phyloP scores from a whole-genome alignment of 1,139 yeast species.

The Protomyces inundatus region DNA sequence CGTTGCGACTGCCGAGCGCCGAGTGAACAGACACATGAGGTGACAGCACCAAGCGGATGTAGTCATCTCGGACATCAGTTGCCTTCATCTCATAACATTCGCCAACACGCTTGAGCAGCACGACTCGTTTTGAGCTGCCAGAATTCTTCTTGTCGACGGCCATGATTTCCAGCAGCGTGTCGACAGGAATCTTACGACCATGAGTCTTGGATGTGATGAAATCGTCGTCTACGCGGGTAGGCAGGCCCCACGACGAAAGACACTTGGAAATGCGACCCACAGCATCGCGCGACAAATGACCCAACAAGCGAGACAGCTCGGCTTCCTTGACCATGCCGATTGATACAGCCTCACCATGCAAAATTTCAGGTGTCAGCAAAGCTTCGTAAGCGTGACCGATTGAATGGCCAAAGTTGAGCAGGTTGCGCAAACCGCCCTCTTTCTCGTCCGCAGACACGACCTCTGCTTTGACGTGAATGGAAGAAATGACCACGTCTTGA shows the following conservation, averaged over 20 bases:
- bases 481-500: constrained; percentile 72
- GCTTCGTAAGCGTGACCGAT: constrained; percentile 99
- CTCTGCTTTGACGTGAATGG: constrained; percentile 84
- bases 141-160: constrained; percentile 94
- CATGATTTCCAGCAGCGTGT: constrained; percentile 72
- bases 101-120: constrained; percentile 77
- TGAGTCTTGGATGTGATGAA: constrained; percentile 64
- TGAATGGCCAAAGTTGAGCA: constrained; percentile 92
- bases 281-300: constrained; percentile 83
- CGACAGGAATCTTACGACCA: constrained; percentile 66
- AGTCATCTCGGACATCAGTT: constrained; percentile 72
- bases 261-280: constrained; percentile 86
- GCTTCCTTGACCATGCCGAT: constrained; percentile 94
- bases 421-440: constrained; percentile 88
- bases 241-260: constrained; percentile 77
- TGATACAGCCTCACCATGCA: constrained; percentile 97
- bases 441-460: constrained; percentile 94
- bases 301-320: constrained; percentile 83
- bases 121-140: constrained; percentile 83
- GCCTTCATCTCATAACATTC: constrained; percentile 85
- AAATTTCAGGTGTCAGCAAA: constrained; percentile 85
- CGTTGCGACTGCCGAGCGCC: constrained; percentile 32
- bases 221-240: constrained; percentile 71
- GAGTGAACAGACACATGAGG: constrained; percentile 23
- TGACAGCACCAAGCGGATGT: constrained; percentile 65